Conservation (phyloP, 306 rosid genomes). For the Lathyrus sativus region DNA sequence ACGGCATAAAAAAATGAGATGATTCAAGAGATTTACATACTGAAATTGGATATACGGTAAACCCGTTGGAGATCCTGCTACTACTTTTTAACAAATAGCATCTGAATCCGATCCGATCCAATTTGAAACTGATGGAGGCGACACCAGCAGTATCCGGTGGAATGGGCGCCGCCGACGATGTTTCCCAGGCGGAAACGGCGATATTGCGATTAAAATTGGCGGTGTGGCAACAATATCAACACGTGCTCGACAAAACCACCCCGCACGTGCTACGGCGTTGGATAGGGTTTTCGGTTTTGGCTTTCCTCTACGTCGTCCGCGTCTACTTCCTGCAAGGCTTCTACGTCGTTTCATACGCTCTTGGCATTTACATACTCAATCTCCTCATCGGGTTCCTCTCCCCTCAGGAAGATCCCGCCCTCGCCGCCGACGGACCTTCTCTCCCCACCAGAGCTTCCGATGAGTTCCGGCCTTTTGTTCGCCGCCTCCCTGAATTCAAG, state of each 20-base stretch:
- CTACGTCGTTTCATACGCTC: constrained; percentile 90
- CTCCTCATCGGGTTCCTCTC: constrained; percentile 90
- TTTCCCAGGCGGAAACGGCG: constrained; percentile 50
- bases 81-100: neutral
- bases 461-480: constrained; percentile 96
- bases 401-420: constrained; percentile 97
- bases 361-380: constrained; percentile 92
- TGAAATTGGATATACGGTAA: neutral
- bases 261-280: constrained; percentile 79
- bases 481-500: constrained; percentile 94
- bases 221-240: constrained; percentile 65
- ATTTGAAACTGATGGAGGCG: constrained; percentile 27
- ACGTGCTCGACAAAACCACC: constrained; percentile 72
- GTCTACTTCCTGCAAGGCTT: constrained; percentile 81
- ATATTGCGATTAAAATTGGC: constrained; percentile 60
- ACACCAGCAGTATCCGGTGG: constrained; percentile 41
- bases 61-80: neutral
- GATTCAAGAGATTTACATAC: neutral
- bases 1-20: neutral
- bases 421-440: constrained; percentile 69
- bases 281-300: constrained; percentile 60
- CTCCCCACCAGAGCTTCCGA: constrained; percentile 91
- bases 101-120: neutral
- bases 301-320: constrained; percentile 65
- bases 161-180: neutral